Evolutionary conservation across 306 rosid species (phyloP), one percentile per base, ranked within the genome.

Genomic region (Ormosia emarginata): DNA sequence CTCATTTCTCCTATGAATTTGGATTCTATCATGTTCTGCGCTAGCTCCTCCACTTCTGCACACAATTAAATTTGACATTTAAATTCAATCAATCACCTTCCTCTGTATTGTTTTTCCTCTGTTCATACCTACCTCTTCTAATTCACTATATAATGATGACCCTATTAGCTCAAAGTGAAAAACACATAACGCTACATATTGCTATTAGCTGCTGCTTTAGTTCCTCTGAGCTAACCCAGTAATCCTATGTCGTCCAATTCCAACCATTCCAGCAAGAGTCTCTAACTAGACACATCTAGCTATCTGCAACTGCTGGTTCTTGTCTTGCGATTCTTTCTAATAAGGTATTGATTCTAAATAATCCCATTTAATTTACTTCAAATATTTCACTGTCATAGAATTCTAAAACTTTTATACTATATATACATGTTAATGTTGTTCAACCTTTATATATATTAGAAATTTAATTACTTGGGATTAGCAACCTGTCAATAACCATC

Each of bases 41-140:
- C 9, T 39, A 5, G 29, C 70, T 63, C 71, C 57, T 67, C 87
- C 65, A 86, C 86, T 79, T 74, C 58, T 61, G 33, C 75, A 50
- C 53, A 36, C 81, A 53, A 67, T 49, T 86, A 47, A 86, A 73
- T 78, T 40, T 61, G 36, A 32, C 70, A 67, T 59, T 73, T 34
- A 78, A 67, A 43, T 72, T 29, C 36, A 74, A 73, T 67, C 12
- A 79, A 75, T 78, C 37, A 13, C 40, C 70, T 72, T 76, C 41
- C 36, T 78, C 70, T 29, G n/a, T 3, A 57, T 67, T 8, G n/a
- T 15, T 49, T 53, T 83, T 43, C 3, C 71, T 34, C 67, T 36
- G 43, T 5, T 15, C 1, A n/a, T 30, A 63, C 32, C 72, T 14
- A 74, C 74, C 65, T 7, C 58, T 24, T 56, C 9, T 43, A 67